Evolutionary conservation across 345 rosid species (phyloP), one percentile per base, ranked within the genome.

Genomic region (Moricandia arvensis): DNA sequence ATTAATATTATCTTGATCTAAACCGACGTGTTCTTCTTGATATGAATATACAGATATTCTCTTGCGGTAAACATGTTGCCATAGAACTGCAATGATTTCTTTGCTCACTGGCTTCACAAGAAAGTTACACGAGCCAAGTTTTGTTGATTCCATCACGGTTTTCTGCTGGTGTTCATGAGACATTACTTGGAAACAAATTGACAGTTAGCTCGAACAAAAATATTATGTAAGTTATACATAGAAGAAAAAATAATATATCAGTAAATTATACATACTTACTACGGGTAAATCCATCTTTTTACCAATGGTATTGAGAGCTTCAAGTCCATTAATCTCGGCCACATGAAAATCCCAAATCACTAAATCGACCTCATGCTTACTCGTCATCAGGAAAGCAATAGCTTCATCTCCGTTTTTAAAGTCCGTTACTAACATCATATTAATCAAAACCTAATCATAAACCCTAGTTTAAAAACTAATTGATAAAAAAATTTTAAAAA

Each of bases 311-410:
- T 41, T 64, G 54, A 77, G 76, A 65, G 80, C 80, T 11, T 71
- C 27, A 12, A 58, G 31, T 45, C 31, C 80, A 71, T 64, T 59
- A 35, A 70, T 64, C 12, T 54, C 38, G 2, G 59, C 66, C 53
- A 70, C 38, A 57, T 77, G 60, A 49, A 57, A 65, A 65, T 77
- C 80, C 80, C 76, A 77, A 55, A 77, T 17, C 37, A 77, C 76
- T 11, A 77, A 27, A 45, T 71, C 80, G 8, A 71, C 16, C 67
- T 64, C 72, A 31, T 71, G 66, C 60, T 71, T 77, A 9, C 17
- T 64, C 67, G 2, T 77, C 61, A 4, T 34, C 31, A 77, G 31
- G 41, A 64, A 71, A 45, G 30, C n/a, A 1, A 71, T 41, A 1
- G 76, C 76, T 7, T 65, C 76, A 16, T 65, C 76, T 59, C 72